phyloP scores from a whole-genome alignment of 306 rosid species.

The Malus fusca region DNA sequence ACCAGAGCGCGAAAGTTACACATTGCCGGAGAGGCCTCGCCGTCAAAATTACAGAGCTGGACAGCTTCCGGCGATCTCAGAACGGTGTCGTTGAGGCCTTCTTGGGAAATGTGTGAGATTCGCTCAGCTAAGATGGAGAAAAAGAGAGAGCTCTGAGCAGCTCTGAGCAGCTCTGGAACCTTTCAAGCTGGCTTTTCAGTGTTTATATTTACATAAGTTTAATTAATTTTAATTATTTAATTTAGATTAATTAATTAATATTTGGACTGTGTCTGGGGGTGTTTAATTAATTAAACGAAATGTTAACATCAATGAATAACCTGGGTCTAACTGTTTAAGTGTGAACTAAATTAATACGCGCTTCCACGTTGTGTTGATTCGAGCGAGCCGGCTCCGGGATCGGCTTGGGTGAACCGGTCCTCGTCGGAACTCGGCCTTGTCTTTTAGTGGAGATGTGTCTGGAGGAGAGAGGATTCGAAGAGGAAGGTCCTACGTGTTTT shows the following conservation, averaged over 20 bases:
- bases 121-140: slow-evolving; percentile 10
- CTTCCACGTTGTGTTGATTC: slow-evolving; percentile 7
- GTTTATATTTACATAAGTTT: slow-evolving; percentile 6
- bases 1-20: slow-evolving; percentile 45
- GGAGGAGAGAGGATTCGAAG: neutral
- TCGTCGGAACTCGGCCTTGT: neutral
- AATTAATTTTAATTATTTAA: neutral
- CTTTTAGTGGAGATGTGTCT: neutral
- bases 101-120: slow-evolving; percentile 16
- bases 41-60: slow-evolving; percentile 17
- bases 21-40: slow-evolving; percentile 38
- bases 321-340: neutral
- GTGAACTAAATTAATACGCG: neutral
- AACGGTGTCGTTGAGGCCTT: slow-evolving; percentile 12
- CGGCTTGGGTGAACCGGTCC: neutral
- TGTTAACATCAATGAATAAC: slow-evolving; percentile 1
- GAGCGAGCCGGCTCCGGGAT: neutral
- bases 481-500: neutral
- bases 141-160: slow-evolving; percentile 4
- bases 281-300: neutral
- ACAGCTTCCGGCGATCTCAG: neutral
- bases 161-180: slow-evolving; percentile 19
- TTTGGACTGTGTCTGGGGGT: neutral
- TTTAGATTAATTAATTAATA: neutral
- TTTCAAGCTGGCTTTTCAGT: slow-evolving; percentile 21